Evolutionary conservation across 75 land plant species (phyloP), one percentile per base, ranked within the genome.

Genomic region (Sequoia sempervirens): DNA sequence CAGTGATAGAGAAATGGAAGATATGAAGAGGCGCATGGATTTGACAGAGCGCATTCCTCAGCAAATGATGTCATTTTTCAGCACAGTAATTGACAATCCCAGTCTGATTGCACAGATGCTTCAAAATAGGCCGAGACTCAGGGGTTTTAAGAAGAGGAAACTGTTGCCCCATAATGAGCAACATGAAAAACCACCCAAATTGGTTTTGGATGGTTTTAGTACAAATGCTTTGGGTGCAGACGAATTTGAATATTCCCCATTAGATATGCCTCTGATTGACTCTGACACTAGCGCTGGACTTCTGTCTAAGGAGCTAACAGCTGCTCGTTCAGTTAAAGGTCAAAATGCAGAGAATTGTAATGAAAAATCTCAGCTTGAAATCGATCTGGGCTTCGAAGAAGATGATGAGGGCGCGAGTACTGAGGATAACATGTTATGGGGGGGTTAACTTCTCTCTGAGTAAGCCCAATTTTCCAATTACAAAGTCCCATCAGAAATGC

Each of bases 51-150:
- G 79, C 41, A 81, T 88, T 7, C 95, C 91, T 15, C 89, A 88
- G 56, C 93, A 93, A 83, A 93, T 91, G 95, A 88, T 93, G 84
- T 54, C 91, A 4, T 93, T 93, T 84, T 81, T 93, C 1, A 83
- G 41, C 45, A 90, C 84, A 82, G 80, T 88, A 15, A 91, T 86
- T 46, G 87, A 86, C 30, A 91, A 91, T 70, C 95, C 95, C 2
- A 88, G 87, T 23, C 68, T 91, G 2, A 46, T 91, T 4, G 74
- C 89, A 5, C 83, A 87, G 3, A 80, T 88, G 84, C 32, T 70
- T 23, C 36, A 70, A 32, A 28, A 70, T n/a, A 69, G 28, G 68
- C n/a, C 26, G 23, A 64, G 8, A 0, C 28, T 26, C 28, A n/a
- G 34, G 30, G 37, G 32, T 12, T 37, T 9, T 70, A 70, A 32